A percentile compares a stretch with the other conserved stretches of the same genome.
Conservation (phyloP, 2,329 filamentous ascomycete species). For the Trichoderma aggressivum region DNA sequence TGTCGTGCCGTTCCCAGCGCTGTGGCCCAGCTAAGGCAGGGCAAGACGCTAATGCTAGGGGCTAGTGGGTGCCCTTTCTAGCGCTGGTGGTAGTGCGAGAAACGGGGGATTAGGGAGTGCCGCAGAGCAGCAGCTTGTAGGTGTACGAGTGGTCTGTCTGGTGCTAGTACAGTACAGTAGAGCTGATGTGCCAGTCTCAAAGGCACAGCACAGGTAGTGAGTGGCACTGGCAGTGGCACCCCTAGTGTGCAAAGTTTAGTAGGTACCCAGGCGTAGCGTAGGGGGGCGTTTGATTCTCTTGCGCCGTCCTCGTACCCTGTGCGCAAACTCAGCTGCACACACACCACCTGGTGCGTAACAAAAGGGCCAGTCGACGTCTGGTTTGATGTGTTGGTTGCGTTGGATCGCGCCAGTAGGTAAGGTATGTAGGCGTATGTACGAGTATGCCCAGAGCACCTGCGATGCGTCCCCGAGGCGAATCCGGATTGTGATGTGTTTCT, state of each 20-base stretch:
- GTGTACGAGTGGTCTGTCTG: too few species aligned
- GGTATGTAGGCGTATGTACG: too few species aligned
- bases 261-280: background rate
- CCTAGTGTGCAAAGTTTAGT: background rate
- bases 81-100: constrained; percentile 16
- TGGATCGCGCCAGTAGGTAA: background rate
- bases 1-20: constrained; percentile 39
- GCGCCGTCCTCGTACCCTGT: constrained; percentile 8
- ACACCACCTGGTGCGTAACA: constrained; percentile 14
- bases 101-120: constrained; percentile 8
- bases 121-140: too few species aligned
- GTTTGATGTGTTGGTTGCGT: background rate
- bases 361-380: background rate
- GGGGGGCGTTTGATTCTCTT: background rate
- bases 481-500: background rate
- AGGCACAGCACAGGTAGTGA: background rate
- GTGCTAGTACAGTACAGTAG: too few species aligned
- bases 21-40: constrained; percentile 28
- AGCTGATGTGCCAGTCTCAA: background rate
- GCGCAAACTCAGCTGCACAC: constrained; percentile 3
- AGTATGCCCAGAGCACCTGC: background rate
- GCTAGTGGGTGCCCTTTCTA: constrained; percentile 19
- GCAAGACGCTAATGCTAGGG: constrained; percentile 19
- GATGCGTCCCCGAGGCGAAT: background rate
- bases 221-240: background rate